Percentiles rank a stretch among this genome's conserved stretches.
phyloP scores from a whole-genome alignment of 345 rosid genomes.

The Cardamine occulta region DNA sequence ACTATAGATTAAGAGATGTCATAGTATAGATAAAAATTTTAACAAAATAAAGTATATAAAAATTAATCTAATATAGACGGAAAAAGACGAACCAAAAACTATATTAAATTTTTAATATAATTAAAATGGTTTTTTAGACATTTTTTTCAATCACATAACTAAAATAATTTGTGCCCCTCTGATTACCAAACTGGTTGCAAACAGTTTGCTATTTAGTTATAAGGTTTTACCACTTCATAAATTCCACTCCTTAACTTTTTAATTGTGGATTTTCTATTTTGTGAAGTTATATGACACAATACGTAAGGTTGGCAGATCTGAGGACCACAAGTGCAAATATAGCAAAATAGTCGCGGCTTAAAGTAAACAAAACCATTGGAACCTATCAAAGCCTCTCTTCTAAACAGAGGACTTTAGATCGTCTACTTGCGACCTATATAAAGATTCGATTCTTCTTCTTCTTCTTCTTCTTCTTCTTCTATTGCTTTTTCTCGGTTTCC shows the following conservation, averaged over 20 bases:
- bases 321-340: neutral
- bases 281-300: neutral
- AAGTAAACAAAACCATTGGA: neutral
- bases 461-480: neutral
- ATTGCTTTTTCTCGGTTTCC: constrained; percentile 19
- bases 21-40: too few relatives aligned
- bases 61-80: too few relatives aligned
- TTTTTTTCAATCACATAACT: too few relatives aligned
- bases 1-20: neutral
- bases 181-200: neutral
- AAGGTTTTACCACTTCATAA: too few relatives aligned
- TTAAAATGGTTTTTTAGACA: too few relatives aligned
- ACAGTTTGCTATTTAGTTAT: neutral
- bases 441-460: constrained; percentile 7
- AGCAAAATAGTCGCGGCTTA: neutral
- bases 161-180: too few relatives aligned
- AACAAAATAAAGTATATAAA: too few relatives aligned
- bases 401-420: neutral
- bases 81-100: too few relatives aligned
- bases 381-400: neutral
- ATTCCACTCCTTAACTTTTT: neutral
- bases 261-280: neutral
- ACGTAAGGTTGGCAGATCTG: neutral
- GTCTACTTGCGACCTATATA: constrained; percentile 28
- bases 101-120: too few relatives aligned